Evolutionary conservation across 2,329 filamentous ascomycete species (phyloP), one percentile per base, ranked within the genome.

Genomic region (Fusarium coicis): DNA sequence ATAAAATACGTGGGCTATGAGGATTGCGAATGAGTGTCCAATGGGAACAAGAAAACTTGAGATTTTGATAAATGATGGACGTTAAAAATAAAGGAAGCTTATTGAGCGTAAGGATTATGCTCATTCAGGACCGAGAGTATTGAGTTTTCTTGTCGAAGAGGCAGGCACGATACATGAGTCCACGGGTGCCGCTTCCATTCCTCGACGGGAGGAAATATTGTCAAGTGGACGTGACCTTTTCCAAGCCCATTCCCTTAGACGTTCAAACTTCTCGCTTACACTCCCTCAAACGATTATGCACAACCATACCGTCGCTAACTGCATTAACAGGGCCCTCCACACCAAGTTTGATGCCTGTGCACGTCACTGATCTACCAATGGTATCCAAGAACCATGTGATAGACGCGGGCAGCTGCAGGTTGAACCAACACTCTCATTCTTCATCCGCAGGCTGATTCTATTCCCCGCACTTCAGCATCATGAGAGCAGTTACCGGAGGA

Each of bases 281-380:
- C 18, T n/a, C n/a, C 21, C 16, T n/a, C 10, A 11, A 21, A 9
- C 9, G 5, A 8, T 2, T 15, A n/a, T 1, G 23, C 7, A 16
- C 10, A 42, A 0, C 4, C 8, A 39, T 18, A 4, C 21, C 12
- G 14, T n/a, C 37, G 10, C 10, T 39, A 21, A 19, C 36, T 10
- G 7, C 8, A 15, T 43, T 11, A 23, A 7, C 16, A 4, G 3
- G 2, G 26, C 1, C 6, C 19, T 21, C 44, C 4, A 0, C 19
- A 28, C 26, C 34, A 36, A 36, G 16, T 16, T 9, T 16, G 34
- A 16, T 36, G 34, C 14, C 49, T 21, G 32, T 34, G 32, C 32
- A 34, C 32, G 16, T 3, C 15, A 7, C 12, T 7, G 19, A 9
- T 18, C 34, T 39, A 12, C 50, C 34, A 39, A 53, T 53, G 23